A percentile compares a stretch with the other conserved stretches of the same genome.
phyloP scores from a whole-genome alignment of 768 basidiomycete species.

The Suillus luteus region DNA sequence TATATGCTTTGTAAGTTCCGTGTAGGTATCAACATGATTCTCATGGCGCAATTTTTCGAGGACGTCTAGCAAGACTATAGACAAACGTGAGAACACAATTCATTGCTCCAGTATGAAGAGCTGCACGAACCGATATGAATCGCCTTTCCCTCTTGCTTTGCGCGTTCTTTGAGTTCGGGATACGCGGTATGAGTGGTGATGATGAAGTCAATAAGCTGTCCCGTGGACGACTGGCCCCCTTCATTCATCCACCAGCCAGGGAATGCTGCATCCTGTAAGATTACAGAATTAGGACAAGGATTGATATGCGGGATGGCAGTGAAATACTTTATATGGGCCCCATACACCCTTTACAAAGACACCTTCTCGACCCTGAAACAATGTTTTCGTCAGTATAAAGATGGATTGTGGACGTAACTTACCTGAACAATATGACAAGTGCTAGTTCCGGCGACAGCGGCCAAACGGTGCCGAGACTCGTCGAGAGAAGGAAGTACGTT shows the following conservation, averaged over 20 bases:
- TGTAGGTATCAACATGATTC: conserved; percentile 57
- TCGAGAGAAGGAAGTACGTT: conserved; percentile 61
- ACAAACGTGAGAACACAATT: background rate
- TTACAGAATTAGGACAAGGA: conserved; percentile 13
- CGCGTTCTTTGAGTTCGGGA: conserved; percentile 61
- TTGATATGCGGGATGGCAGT: conserved; percentile 1
- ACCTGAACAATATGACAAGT: conserved; percentile 96
- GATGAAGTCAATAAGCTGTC: conserved; percentile 92
- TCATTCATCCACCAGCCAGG: conserved; percentile 99
- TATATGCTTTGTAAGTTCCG: conserved; percentile 86
- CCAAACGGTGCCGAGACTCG: conserved; percentile 81
- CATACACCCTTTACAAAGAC: conserved; percentile 92
- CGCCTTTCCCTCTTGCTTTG: conserved; percentile 58
- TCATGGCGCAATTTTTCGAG: conserved; percentile 69
- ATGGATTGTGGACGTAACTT: conserved; percentile 12
- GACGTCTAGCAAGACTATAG: conserved; percentile 67
- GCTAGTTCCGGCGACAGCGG: conserved; percentile 94
- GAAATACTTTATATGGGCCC: conserved; percentile 78
- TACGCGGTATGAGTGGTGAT: conserved; percentile 91
- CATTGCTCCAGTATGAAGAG: background rate
- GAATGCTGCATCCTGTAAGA: conserved; percentile 76
- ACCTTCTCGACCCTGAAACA: conserved; percentile 67
- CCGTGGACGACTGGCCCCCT: conserved; percentile 97
- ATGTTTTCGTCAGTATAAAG: background rate
- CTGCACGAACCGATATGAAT: conserved; percentile 53